Evolutionary conservation across 2,329 filamentous ascomycete species (phyloP).

Genomic region (Trichoderma brevicompactum): DNA sequence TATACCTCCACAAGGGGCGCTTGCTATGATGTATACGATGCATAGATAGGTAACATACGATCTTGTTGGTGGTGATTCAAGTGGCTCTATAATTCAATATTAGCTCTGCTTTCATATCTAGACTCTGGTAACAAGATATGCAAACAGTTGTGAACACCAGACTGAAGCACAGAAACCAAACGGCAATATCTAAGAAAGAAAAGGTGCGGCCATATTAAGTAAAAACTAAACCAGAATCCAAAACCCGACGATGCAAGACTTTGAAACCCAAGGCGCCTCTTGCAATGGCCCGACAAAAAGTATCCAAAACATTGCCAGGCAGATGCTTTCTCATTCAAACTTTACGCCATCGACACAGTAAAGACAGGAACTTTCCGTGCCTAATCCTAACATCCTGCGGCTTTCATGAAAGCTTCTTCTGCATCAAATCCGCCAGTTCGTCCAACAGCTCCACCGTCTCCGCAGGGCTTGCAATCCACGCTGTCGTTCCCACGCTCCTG

Average conservation of each 20-base stretch:
- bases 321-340: background rate
- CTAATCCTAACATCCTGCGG: background rate
- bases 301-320: background rate
- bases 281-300: background rate
- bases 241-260: background rate
- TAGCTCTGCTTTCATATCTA: no score
- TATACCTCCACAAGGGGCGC: no score
- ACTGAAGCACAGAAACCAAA: background rate
- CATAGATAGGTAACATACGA: no score
- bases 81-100: no score
- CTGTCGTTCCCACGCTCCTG: constrained; percentile 86
- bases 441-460: constrained; percentile 91
- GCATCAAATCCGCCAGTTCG: constrained; percentile 69
- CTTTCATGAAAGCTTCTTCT: constrained; percentile 38
- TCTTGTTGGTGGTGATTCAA: no score
- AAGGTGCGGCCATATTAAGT: background rate
- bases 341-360: background rate
- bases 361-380: background rate
- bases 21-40: no score
- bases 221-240: background rate
- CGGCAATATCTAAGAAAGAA: background rate
- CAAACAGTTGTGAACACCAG: no score
- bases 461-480: constrained; percentile 91
- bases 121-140: no score
- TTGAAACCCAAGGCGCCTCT: constrained; percentile 6